Evolutionary conservation across 1,139 yeast genomes (phyloP).

Genomic region (Wickerhamiella infanticola): DNA sequence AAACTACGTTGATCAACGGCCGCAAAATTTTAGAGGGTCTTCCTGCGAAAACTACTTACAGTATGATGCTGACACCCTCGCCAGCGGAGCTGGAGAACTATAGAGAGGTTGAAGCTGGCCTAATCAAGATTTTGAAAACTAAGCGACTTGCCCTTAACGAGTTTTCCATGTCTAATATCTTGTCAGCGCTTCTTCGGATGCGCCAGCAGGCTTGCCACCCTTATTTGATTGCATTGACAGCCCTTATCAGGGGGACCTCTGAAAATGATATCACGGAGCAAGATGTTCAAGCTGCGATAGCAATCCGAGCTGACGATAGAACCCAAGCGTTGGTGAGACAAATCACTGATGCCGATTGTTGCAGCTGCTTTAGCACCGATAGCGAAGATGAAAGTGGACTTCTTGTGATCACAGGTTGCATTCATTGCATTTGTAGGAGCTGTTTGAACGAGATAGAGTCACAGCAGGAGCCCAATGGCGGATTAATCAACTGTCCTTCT

Average conservation of each 20-base stretch:
- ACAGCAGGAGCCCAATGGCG: neutral
- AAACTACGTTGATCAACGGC: constrained; percentile 62
- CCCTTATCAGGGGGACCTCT: neutral
- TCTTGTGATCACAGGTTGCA: neutral
- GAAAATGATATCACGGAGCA: neutral
- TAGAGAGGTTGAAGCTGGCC: constrained; percentile 27
- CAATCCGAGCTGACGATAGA: neutral
- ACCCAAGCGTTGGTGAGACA: neutral
- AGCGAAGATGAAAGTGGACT: neutral
- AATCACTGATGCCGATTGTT: neutral
- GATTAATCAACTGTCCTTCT: neutral
- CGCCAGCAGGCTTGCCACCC: constrained; percentile 89
- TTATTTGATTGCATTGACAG: constrained; percentile 36
- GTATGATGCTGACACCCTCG: constrained; percentile 36
- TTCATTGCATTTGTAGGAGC: neutral
- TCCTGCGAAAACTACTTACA: constrained; percentile 45
- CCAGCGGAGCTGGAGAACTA: constrained; percentile 37
- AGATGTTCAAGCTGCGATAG: neutral
- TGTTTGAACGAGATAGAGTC: neutral
- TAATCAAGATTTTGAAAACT: constrained; percentile 5
- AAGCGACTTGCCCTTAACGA: constrained; percentile 16
- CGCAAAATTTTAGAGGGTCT: constrained; percentile 43
- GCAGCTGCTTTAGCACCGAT: neutral
- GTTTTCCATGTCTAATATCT: constrained; percentile 39
- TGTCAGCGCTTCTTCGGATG: constrained; percentile 59